Conservation (phyloP, 176 grass and related monocot species). For the Musa acuminata region DNA sequence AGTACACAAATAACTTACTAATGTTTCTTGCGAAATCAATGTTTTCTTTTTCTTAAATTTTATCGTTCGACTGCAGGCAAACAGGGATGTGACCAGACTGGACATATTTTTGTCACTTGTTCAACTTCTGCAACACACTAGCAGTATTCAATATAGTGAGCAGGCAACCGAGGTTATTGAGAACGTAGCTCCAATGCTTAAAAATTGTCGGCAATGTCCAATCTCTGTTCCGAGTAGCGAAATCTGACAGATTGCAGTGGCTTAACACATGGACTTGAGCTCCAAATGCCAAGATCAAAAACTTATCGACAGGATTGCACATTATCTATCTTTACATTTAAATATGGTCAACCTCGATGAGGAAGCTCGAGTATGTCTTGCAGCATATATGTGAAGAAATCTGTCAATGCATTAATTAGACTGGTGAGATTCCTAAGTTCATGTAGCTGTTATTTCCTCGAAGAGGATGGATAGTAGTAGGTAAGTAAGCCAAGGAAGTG, state of each 20-base stretch:
- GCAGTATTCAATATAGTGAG: slow-evolving; percentile 49
- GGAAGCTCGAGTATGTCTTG: background rate
- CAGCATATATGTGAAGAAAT: too few species aligned
- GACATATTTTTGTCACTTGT: slow-evolving; percentile 96
- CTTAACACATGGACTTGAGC: background rate
- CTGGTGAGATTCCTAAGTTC: background rate
- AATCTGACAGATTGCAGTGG: slow-evolving; percentile 24
- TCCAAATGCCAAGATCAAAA: too few species aligned
- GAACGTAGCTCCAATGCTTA: slow-evolving; percentile 50
- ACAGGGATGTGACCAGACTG: slow-evolving; percentile 90
- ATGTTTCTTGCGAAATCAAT: background rate
- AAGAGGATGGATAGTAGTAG: background rate
- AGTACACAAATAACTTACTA: background rate
- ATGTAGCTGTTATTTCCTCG: background rate
- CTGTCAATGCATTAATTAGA: too few species aligned
- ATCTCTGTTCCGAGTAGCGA: slow-evolving; percentile 43
- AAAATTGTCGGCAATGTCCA: slow-evolving; percentile 50
- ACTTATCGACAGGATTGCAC: too few species aligned
- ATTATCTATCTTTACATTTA: background rate
- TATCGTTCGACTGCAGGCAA: slow-evolving; percentile 45
- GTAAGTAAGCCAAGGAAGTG: background rate
- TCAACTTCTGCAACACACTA: slow-evolving; percentile 79
- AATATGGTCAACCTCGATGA: background rate
- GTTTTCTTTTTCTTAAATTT: slow-evolving; percentile 11
- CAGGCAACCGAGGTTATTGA: slow-evolving; percentile 47